phyloP scores from a whole-genome alignment of 2,329 filamentous ascomycete genomes.

The Diplodia sapinea region DNA sequence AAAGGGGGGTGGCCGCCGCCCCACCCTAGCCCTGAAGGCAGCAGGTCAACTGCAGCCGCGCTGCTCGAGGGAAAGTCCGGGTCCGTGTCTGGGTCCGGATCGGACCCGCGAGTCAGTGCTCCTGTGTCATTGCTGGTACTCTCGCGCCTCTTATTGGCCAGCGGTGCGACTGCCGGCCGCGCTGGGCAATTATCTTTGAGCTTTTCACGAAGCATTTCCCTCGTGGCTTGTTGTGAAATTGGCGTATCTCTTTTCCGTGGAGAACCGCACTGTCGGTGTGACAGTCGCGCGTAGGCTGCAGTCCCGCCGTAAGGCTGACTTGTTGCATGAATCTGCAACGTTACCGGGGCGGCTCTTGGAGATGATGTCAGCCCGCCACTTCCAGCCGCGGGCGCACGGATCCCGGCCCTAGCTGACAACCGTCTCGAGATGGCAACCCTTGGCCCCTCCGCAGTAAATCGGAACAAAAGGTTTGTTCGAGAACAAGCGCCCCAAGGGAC shows the following conservation, averaged over 20 bases:
- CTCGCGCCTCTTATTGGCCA: not conserved
- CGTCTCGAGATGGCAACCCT: constrained; percentile 6
- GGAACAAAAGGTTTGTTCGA: not conserved
- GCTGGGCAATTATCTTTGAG: not conserved
- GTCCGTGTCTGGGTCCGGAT: not conserved
- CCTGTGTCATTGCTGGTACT: not conserved
- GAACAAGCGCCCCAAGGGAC: not conserved
- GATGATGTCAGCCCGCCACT: constrained; percentile 6
- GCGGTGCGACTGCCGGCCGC: not conserved
- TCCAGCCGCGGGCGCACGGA: not conserved
- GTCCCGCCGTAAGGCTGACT: too few species aligned
- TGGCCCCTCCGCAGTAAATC: not conserved
- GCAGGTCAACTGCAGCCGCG: constrained; percentile 5
- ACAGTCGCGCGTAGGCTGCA: too few species aligned
- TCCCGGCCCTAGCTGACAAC: not conserved
- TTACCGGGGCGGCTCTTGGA: not conserved
- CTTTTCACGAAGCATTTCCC: not conserved
- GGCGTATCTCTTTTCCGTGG: not conserved
- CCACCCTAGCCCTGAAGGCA: constrained; percentile 2
- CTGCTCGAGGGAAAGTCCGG: not conserved
- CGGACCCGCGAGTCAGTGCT: constrained; percentile 5
- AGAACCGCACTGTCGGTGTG: not conserved
- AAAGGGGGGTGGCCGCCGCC: not conserved
- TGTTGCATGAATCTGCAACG: not conserved
- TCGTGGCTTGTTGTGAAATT: not conserved